Base-by-base conservation (phyloP, 176 grass and related monocot genomes). In the Tillandsia leiboldiana region DNA sequence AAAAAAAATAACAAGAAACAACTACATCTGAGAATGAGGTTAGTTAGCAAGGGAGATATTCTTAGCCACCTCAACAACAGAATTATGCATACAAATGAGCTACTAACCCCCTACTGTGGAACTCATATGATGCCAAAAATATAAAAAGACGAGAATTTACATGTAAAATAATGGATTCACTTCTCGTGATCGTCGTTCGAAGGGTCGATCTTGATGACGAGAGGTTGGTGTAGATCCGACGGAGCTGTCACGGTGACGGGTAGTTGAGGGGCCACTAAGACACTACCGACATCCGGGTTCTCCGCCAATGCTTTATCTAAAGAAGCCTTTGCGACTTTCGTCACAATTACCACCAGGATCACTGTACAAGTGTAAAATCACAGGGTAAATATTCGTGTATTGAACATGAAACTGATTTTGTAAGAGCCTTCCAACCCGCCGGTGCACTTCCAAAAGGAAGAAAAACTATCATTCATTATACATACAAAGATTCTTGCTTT, bases 301-400 rank as follows among this genome's bases (percentile, higher is more conserved):
- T 99, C 90, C n/a, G 87, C 84, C 77, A 99, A 75, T 22, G 95
- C 87, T 63, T 90, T 99, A 27, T 94, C 87, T 69, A 99, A 10
- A 74, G 87, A 75, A 67, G 87, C 74, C 69, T 93, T 93, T 53
- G 95, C 95, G 49, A 90, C 78, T 80, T 65, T 93, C 73, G 95
- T 99, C 22, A 94, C 77, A 0, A 84, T 90, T 72, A 99, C 67
- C 69, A 99, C 90, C 68, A 93, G 76, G 64, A 90, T 51, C 74
- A 82, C 95, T 99, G 82, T 73, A 87, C 23, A 24, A 64, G 4
- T 42, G 4, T 42, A 42, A 23, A 11, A 47, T 8, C 26, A 17
- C 20, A 61, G 47, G 18, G 17, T 20, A 61, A 59, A 42, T 42
- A 42, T 42, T 42, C 33, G 3, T 42, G 33, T 42, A 7, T 42